Conservation (phyloP, 495 filamentous ascomycete genomes). For the Hyphodiscus hymeniophilus region DNA sequence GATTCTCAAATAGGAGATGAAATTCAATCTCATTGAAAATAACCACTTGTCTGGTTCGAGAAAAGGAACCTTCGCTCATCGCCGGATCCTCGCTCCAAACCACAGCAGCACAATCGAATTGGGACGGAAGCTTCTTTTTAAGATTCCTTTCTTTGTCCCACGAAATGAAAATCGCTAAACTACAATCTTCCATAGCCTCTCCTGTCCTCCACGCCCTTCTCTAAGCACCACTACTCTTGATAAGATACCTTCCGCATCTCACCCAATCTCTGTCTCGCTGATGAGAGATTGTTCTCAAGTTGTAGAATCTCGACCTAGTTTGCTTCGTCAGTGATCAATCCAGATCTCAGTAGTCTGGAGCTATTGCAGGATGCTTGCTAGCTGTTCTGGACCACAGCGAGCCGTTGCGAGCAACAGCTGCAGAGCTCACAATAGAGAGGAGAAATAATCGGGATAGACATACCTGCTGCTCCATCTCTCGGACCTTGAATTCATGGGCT, state of each 20-base stretch:
- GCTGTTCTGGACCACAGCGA: no score
- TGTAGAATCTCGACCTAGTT: slow-evolving; percentile 90
- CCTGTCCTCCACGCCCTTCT: background rate
- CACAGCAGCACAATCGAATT: no score
- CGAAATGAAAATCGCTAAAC: no score
- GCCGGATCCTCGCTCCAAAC: no score
- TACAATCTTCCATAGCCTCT: background rate
- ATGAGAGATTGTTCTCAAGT: slow-evolving; percentile 79
- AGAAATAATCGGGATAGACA: slow-evolving; percentile 25
- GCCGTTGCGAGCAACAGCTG: no score
- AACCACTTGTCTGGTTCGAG: no score
- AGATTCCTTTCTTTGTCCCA: background rate
- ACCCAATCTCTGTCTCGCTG: slow-evolving; percentile 74
- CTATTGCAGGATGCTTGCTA: no score
- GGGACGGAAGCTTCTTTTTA: no score
- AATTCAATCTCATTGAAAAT: no score
- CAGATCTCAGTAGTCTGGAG: background rate
- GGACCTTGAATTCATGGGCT: slow-evolving; percentile 93
- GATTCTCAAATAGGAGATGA: no score
- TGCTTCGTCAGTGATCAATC: slow-evolving; percentile 11
- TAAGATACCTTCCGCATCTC: slow-evolving; percentile 99
- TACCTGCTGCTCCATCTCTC: slow-evolving; percentile 99
- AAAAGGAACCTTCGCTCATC: no score
- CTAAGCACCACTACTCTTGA: slow-evolving; percentile 40
- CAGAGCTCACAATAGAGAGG: no score